Conservation (phyloP, 1,284 basidiomycete genomes). For the Irpex lacteus region DNA sequence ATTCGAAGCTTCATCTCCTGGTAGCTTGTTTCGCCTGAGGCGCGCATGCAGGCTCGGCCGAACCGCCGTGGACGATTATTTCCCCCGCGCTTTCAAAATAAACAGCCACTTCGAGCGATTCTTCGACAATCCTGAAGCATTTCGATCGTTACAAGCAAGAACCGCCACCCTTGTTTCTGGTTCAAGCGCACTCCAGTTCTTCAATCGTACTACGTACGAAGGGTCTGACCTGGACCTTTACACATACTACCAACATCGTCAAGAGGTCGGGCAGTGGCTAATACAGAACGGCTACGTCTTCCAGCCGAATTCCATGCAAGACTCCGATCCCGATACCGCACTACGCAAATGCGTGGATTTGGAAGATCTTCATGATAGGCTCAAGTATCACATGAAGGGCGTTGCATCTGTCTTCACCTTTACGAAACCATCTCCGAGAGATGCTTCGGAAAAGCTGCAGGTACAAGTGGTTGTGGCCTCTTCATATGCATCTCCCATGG, state of each 20-base stretch:
- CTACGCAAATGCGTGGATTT: slow-evolving; percentile 5
- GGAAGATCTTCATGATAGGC: slow-evolving; percentile 4
- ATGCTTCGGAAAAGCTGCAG: slow-evolving; percentile 1
- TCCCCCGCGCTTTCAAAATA: slow-evolving; percentile 23
- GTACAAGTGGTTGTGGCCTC: slow-evolving; percentile 14
- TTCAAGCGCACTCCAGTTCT: slow-evolving; percentile 47
- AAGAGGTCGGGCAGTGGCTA: slow-evolving; percentile 22
- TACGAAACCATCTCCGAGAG: neutral
- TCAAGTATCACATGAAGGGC: slow-evolving; percentile 1
- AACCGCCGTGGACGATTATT: slow-evolving; percentile 19
- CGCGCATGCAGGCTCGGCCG: slow-evolving; percentile 19
- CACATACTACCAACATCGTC: slow-evolving; percentile 2
- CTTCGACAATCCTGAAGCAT: slow-evolving; percentile 31
- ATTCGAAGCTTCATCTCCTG: slow-evolving; percentile 19
- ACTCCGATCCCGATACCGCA: slow-evolving; percentile 14
- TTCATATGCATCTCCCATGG: slow-evolving; percentile 8
- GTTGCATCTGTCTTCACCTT: slow-evolving; percentile 14
- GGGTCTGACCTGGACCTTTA: slow-evolving; percentile 50
- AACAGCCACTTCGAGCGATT: slow-evolving; percentile 25
- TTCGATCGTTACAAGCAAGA: slow-evolving; percentile 41
- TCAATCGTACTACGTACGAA: slow-evolving; percentile 41
- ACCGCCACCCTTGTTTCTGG: slow-evolving; percentile 48
- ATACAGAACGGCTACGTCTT: slow-evolving; percentile 21
- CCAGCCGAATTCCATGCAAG: slow-evolving; percentile 18
- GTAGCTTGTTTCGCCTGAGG: slow-evolving; percentile 20